Conservation (phyloP, 345 rosid genomes). For the Eucalyptus lansdowneana region DNA sequence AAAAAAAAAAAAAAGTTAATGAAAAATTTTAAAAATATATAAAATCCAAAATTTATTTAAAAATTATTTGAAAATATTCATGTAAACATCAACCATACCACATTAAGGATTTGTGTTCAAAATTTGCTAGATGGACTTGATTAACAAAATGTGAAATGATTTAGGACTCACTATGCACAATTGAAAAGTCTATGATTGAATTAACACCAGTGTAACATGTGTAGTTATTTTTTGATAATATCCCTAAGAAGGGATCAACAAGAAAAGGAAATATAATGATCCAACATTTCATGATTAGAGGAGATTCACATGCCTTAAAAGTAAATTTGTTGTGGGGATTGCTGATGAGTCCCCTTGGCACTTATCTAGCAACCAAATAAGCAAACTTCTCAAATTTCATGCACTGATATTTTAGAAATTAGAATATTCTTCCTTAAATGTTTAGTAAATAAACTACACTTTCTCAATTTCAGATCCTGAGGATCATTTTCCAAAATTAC, state of each 20-base stretch:
- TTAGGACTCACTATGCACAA: background rate
- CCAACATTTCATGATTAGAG: background rate
- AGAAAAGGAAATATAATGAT: background rate
- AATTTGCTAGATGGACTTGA: fast-evolving
- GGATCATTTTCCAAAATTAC: background rate
- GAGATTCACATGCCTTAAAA: background rate
- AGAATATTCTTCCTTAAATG: background rate
- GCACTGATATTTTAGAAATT: background rate
- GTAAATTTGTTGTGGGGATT: background rate
- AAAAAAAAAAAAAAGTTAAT: no score
- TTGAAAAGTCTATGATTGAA: background rate
- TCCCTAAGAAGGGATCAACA: background rate
- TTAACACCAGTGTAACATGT: background rate
- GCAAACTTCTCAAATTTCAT: background rate
- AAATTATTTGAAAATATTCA: no score
- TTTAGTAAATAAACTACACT: background rate
- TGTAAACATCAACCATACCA: no score
- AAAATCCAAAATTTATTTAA: no score
- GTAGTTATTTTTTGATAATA: no score
- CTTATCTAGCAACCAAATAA: background rate
- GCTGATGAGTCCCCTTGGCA: background rate
- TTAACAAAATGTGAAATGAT: background rate
- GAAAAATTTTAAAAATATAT: no score
- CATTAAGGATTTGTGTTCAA: background rate
- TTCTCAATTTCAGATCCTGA: background rate